Conservation (phyloP, 257 asterid genomes). For the Fraxinus pennsylvanica region DNA sequence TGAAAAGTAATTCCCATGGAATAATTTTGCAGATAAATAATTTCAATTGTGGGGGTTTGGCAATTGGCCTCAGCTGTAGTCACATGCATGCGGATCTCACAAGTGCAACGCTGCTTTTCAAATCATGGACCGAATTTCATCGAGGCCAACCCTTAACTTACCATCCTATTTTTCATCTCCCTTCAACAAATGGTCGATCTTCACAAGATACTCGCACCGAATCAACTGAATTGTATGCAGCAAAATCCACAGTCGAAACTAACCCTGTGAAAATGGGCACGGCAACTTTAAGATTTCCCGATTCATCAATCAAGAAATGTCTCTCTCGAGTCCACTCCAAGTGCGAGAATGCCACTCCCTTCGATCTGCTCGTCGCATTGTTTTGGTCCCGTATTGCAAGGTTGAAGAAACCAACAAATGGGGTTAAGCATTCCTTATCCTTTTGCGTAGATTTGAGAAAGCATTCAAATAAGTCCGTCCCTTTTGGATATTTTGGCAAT, state of each 20-base stretch:
- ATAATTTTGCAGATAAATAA: constrained; percentile 49
- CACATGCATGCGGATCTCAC: constrained; percentile 69
- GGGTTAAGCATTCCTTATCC: constrained; percentile 26
- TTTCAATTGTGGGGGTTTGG: constrained; percentile 65
- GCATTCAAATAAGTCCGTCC: constrained; percentile 17
- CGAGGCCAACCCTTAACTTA: constrained; percentile 36
- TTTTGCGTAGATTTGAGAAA: constrained; percentile 49
- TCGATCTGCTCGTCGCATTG: constrained; percentile 51
- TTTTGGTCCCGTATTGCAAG: constrained; percentile 49
- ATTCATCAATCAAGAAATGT: constrained; percentile 31
- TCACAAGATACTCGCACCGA: neutral
- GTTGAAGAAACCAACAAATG: constrained; percentile 2
- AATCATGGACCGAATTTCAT: constrained; percentile 54
- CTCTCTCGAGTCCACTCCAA: constrained; percentile 30
- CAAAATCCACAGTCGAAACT: constrained; percentile 7
- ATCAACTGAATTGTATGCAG: neutral
- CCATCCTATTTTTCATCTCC: constrained; percentile 44
- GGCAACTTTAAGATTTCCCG: constrained; percentile 43
- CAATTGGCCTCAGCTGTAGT: constrained; percentile 64
- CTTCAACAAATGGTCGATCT: constrained; percentile 12
- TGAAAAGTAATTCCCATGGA: neutral
- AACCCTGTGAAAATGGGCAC: constrained; percentile 39
- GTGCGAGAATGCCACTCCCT: constrained; percentile 58
- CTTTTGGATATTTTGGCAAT: constrained; percentile 52
- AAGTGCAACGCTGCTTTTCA: constrained; percentile 48